Conservation (phyloP, 1,284 basidiomycete species). For the Phenoliferia sp. region DNA sequence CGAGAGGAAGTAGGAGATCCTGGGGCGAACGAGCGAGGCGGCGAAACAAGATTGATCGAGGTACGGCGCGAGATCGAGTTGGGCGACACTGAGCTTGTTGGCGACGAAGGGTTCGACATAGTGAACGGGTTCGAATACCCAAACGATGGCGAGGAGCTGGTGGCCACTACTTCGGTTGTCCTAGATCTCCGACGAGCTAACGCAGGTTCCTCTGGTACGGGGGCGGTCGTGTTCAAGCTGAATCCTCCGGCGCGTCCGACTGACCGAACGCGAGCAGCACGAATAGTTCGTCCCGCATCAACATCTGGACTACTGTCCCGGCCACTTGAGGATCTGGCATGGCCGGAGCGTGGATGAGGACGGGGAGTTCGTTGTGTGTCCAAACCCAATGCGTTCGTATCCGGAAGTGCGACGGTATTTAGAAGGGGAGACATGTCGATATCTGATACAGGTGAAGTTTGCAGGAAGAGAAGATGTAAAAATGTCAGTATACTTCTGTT, state of each 20-base stretch:
- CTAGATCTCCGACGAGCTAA: not conserved
- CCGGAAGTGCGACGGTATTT: slow-evolving; percentile 12
- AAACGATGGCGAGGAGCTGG: not conserved
- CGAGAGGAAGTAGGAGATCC: slow-evolving; percentile 18
- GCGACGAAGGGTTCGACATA: slow-evolving; percentile 38
- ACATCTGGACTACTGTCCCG: slow-evolving; percentile 6
- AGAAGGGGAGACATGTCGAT: slow-evolving; percentile 23
- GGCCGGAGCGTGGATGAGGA: not conserved
- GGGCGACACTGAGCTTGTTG: slow-evolving; percentile 8
- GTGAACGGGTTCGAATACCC: not conserved
- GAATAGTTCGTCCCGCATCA: not conserved
- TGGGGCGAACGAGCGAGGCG: slow-evolving; percentile 18
- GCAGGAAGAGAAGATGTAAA: not conserved
- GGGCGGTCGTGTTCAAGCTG: not conserved
- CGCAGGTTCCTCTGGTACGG: not conserved
- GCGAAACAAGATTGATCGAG: slow-evolving; percentile 23
- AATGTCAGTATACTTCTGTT: not conserved
- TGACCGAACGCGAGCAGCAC: slow-evolving; percentile 2
- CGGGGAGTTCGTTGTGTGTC: not conserved
- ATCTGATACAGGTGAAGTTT: slow-evolving; percentile 7
- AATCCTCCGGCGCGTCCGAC: slow-evolving; percentile 1
- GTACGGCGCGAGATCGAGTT: slow-evolving; percentile 26
- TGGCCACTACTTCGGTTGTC: not conserved
- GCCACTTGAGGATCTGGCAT: not conserved
- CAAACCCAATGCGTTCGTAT: not conserved